A percentile compares a stretch with the other conserved stretches of the same genome.
Evolutionary conservation across 768 basidiomycete genomes (phyloP).

Genomic region (Hebeloma cylindrosporum): DNA sequence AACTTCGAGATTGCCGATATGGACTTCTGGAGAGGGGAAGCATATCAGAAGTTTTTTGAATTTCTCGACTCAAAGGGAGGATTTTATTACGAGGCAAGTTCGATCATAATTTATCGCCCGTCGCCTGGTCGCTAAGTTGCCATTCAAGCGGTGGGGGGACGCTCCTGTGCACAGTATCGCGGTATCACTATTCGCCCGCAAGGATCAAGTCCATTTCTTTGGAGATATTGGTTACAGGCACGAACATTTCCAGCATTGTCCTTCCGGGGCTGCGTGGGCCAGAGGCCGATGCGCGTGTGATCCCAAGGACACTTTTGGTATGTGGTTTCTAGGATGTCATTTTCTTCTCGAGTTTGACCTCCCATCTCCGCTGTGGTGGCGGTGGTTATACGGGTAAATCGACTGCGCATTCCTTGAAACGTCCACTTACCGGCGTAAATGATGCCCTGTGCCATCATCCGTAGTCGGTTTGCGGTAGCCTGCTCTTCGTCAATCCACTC

Average conservation of each 20-base stretch:
- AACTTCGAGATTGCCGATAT: constrained; percentile 93
- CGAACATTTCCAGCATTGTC: constrained; percentile 78
- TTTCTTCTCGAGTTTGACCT: too few species aligned
- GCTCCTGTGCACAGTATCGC: constrained; percentile 78
- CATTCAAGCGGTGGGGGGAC: constrained; percentile 72
- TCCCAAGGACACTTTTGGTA: constrained; percentile 68
- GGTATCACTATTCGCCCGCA: constrained; percentile 70
- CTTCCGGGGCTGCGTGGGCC: constrained; percentile 52
- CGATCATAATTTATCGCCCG: neutral
- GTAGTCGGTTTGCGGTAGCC: constrained; percentile 56
- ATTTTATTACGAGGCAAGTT: constrained; percentile 86
- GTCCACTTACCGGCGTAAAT: constrained; percentile 57
- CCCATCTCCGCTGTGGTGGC: too few species aligned
- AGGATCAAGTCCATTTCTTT: constrained; percentile 81
- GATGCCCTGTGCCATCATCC: constrained; percentile 62
- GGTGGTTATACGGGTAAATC: constrained; percentile 6
- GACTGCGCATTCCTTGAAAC: constrained; percentile 1
- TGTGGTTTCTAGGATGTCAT: too few species aligned
- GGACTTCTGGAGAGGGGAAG: constrained; percentile 84
- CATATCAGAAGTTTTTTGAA: constrained; percentile 83
- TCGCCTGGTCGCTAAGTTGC: neutral
- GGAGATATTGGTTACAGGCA: constrained; percentile 83
- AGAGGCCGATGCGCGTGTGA: constrained; percentile 73
- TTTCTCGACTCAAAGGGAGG: constrained; percentile 80
- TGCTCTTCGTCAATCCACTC: constrained; percentile 75